Evolutionary conservation across 257 asterid species (phyloP).

Genomic region (Leonotis leonurus): DNA sequence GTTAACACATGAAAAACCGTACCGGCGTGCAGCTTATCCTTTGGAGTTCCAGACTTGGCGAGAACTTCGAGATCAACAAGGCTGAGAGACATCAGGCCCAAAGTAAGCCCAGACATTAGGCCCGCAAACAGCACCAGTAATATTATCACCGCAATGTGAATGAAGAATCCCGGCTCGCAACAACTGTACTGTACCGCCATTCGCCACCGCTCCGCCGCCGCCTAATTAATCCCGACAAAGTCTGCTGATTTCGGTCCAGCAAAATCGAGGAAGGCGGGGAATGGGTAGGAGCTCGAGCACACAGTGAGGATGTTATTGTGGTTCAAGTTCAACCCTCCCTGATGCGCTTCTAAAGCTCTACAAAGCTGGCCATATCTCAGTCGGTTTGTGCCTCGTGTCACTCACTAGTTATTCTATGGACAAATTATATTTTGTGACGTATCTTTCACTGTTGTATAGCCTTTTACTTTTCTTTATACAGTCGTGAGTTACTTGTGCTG

Average conservation of each 20-base stretch:
- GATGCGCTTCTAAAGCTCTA: neutral
- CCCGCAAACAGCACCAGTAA: constrained; percentile 75
- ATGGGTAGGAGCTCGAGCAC: constrained; percentile 13
- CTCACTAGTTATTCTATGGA: no score
- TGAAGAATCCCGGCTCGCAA: constrained; percentile 50
- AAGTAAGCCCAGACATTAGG: constrained; percentile 90
- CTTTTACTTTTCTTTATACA: no score
- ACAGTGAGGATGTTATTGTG: neutral
- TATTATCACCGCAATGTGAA: constrained; percentile 44
- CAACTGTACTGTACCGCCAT: constrained; percentile 80
- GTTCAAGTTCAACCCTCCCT: no score
- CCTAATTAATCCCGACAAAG: neutral
- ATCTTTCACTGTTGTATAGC: no score
- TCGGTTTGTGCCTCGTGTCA: no score
- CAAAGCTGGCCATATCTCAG: no score
- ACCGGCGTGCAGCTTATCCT: constrained; percentile 68
- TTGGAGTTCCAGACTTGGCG: constrained; percentile 83
- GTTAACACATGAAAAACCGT: no score
- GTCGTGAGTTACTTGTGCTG: no score
- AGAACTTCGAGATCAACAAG: constrained; percentile 93
- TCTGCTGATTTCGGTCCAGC: neutral
- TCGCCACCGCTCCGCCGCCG: constrained; percentile 18
- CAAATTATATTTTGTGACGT: no score
- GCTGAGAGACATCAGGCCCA: constrained; percentile 92
- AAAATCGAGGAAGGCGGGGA: neutral